Evolutionary conservation across 768 basidiomycete genomes (phyloP).

Genomic region (Mrakia frigida): DNA sequence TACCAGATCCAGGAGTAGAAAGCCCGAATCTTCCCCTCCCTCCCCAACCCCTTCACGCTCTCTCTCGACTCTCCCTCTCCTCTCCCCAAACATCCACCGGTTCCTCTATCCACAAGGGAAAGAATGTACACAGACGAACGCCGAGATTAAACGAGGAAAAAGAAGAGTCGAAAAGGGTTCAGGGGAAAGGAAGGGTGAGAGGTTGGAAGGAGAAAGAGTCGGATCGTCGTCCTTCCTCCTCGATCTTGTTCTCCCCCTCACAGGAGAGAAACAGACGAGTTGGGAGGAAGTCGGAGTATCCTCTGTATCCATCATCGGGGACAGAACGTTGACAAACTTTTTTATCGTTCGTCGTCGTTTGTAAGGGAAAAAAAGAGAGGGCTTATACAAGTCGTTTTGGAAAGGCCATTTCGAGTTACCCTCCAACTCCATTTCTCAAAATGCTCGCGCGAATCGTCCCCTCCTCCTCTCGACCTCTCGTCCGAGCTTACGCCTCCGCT

Average conservation of each 20-base stretch:
- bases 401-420: not conserved
- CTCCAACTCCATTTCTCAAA: not conserved
- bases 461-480: constrained; percentile 1
- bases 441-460: not conserved
- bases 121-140: not conserved
- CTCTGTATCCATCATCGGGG: not conserved
- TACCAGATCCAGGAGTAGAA: too few relatives aligned
- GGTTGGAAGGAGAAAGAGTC: not conserved
- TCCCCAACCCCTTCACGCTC: not conserved
- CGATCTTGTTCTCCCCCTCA: constrained; percentile 21
- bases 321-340: not conserved
- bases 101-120: not conserved
- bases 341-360: not conserved
- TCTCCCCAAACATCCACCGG: not conserved
- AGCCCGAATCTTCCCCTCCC: too few relatives aligned
- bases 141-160: not conserved
- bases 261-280: too few relatives aligned
- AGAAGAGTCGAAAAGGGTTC: not conserved
- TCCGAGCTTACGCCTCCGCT: constrained; percentile 4
- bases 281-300: too few relatives aligned
- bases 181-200: not conserved
- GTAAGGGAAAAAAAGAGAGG: not conserved
- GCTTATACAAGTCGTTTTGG: too few relatives aligned
- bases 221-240: not conserved
- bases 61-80: not conserved